Conservation (phyloP, 345 rosid species). For the Kandelia obovata region DNA sequence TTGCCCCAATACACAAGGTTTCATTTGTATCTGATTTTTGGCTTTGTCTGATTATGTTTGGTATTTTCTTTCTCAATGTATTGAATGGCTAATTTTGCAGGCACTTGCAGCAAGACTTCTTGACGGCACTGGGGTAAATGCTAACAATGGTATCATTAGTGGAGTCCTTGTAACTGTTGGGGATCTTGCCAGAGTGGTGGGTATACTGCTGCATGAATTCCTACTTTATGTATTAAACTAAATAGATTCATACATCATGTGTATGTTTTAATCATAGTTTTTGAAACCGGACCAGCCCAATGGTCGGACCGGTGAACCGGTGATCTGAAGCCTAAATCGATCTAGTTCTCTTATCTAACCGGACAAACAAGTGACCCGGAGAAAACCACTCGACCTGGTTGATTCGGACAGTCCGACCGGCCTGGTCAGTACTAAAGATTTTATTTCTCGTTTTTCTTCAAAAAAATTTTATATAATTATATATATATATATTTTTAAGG, state of each 20-base stretch:
- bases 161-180: conserved; percentile 98
- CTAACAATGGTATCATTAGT: conserved; percentile 78
- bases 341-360: no score
- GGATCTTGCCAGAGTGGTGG: conserved; percentile 98
- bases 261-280: background rate
- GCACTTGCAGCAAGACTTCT: conserved; percentile 91
- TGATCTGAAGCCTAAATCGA: no score
- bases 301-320: no score
- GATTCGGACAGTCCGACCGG: no score
- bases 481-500: no score
- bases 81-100: conserved; percentile 42
- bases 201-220: conserved; percentile 24
- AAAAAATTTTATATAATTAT: no score
- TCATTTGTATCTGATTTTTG: conserved; percentile 20
- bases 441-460: no score
- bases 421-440: no score
- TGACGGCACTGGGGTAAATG: conserved; percentile 81
- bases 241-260: no score
- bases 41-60: background rate
- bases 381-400: no score
- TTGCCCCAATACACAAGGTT: conserved; percentile 98
- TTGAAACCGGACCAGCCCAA: no score
- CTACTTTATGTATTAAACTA: background rate
- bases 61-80: conserved; percentile 2
- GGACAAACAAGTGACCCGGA: no score